Base-by-base conservation (phyloP, 2,329 filamentous ascomycete genomes). In the Calonectria pseudoreteaudii region DNA sequence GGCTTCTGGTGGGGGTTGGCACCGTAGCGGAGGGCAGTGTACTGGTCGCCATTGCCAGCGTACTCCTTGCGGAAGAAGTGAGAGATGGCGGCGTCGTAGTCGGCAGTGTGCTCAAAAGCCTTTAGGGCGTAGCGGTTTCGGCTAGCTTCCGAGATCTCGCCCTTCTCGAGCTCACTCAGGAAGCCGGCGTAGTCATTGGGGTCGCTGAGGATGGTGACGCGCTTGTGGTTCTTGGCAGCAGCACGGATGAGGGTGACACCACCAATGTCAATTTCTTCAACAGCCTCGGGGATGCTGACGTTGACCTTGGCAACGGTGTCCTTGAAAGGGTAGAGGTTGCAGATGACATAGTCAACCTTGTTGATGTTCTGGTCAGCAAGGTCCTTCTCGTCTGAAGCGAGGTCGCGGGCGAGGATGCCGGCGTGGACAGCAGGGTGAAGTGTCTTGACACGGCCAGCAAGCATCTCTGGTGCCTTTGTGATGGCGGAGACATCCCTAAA, bases 281-380 rank as follows among this genome's bases (percentile, higher is more conserved):
- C 96, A 66, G 97, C 97, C 87, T 99, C 96, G 66, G 95, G 92
- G 76, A 99, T 94, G 75, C 96, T 98, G 82, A 99, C 97, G 82
- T 98, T 98, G 88, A 97, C 93, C 90, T 98, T 98, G 81, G 95
- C 94, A 80, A 99, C 93, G 38, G 97, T 99, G 85, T 98, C 96
- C 89, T 98, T 98, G 92, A 99, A 99, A 16, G 97, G 97, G 86
- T 99, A 98, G 70, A 99, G 91, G 88, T 99, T 99, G 93, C 97
- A 98, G 84, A 99, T 94, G 80, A 98, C 95, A 81, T 93, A 98
- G 90, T 98, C 95, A 74, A 98, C 95, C 88, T 98, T 98, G 88
- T 94, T 91, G 85, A 98, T 98, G 87, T 95, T 97, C 87, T 98
- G 95, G 85, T 97, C 94, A 66, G 95, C 95, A 65, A 99, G 93